Evolutionary conservation across 352 stramenopile genomes (phyloP), one percentile per base, ranked within the genome.

Genomic region (Pythium grandisporangium): DNA sequence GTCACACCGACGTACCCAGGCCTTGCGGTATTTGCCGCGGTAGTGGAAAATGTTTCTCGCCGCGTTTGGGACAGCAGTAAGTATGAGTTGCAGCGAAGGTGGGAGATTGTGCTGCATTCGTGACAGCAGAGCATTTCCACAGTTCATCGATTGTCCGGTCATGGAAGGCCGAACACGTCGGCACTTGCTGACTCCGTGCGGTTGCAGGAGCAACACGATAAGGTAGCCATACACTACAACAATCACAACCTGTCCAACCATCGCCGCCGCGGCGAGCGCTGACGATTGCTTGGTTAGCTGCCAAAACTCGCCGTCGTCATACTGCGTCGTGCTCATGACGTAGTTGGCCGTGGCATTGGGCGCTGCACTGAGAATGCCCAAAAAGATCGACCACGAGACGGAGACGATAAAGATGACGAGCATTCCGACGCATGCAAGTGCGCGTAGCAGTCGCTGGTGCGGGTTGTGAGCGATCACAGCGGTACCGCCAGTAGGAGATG

Each of bases 291-390:
- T 68, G 50, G 24, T 60, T 1, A 56, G 30, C 29, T 56, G 40
- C 70, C 66, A 83, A 37, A 79, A 83, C 4, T 63, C 55, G 0
- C 63, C 66, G 20, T 62, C 32, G 37, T 82, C 66, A 22, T 73
- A 70, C 10, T 58, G 42, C 4, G 51, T 41, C 12, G 66, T 79
- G 39, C 77, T 55, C 70, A 75, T 77, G 5, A 82, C 30, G 20
- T 55, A 60, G 38, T 75, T 79, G 0, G 58, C 66, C 0, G 45
- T 58, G 13, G 53, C 44, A 16, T 70, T 77, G 0, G 70, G 70
- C 2, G 47, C 40, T 3, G 64, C 33, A 22, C 67, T 73, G n/a
- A 79, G 47, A 11, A 66, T 30, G 5, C 66, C 52, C 13, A 79
- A 33, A 37, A 62, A 63, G 2, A 39, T 30, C 0, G 55, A 71